A percentile compares a stretch with the other conserved stretches of the same genome.
phyloP scores from a whole-genome alignment of 2,329 filamentous ascomycete species.

The Hypomyces perniciosus region DNA sequence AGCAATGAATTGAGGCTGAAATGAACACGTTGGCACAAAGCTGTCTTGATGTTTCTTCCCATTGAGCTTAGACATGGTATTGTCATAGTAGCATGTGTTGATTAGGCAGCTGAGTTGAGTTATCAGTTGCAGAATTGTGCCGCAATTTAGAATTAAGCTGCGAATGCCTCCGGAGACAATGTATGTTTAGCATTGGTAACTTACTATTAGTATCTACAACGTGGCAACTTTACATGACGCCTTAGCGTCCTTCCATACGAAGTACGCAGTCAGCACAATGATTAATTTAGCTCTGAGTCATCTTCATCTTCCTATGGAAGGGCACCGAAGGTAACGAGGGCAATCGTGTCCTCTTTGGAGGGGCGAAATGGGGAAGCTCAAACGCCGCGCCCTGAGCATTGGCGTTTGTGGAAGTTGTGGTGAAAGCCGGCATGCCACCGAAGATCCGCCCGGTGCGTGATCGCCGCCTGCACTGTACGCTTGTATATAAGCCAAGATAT shows the following conservation, averaged over 20 bases:
- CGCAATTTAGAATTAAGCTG: too few relatives aligned
- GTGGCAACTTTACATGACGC: background rate
- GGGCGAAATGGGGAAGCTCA: slow-evolving; percentile 7
- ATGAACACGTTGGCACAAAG: background rate
- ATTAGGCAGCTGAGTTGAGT: too few relatives aligned
- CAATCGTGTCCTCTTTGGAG: slow-evolving; percentile 13
- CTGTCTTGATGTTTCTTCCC: background rate
- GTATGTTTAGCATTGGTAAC: too few relatives aligned
- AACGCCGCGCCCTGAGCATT: background rate
- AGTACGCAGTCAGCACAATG: background rate
- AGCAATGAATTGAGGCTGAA: background rate
- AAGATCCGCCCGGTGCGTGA: background rate
- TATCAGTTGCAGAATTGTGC: too few relatives aligned
- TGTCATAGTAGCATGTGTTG: too few relatives aligned
- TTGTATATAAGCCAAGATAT: background rate
- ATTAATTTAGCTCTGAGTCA: slow-evolving; percentile 9
- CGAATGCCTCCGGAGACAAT: too few relatives aligned
- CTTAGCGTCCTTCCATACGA: background rate
- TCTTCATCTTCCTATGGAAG: slow-evolving; percentile 1
- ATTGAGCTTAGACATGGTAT: too few relatives aligned
- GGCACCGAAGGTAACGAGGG: slow-evolving; percentile 2
- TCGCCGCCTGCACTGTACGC: background rate
- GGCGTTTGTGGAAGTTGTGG: background rate
- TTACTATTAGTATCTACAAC: background rate
- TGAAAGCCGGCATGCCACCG: background rate